phyloP scores from a whole-genome alignment of 805 yeast genomes.

The Yarrowia yakushimensis region DNA sequence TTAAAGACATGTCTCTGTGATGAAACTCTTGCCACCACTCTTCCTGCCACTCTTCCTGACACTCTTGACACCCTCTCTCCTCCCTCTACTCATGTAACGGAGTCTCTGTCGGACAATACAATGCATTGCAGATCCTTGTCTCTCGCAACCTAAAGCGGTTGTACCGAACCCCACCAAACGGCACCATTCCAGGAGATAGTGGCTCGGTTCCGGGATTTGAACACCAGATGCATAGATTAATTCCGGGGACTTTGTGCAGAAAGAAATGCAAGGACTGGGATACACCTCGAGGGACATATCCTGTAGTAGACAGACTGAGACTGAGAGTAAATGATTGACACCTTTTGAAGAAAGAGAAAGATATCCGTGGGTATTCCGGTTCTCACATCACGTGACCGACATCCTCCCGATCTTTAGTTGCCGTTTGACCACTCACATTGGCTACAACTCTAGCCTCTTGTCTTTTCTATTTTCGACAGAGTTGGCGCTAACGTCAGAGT shows the following conservation, averaged over 20 bases:
- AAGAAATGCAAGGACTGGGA: no score
- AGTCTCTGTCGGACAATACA: no score
- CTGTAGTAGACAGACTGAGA: no score
- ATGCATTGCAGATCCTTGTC: background rate
- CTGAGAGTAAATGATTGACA: no score
- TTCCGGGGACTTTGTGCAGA: background rate
- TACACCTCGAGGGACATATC: background rate
- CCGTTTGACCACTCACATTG: background rate
- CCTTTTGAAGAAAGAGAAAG: background rate
- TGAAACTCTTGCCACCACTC: no score
- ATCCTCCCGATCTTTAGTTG: background rate
- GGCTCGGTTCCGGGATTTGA: background rate
- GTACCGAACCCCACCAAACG: slow-evolving; percentile 15
- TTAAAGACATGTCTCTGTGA: no score
- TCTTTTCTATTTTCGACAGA: background rate
- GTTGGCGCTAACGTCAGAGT: background rate
- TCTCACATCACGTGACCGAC: background rate
- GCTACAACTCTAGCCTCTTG: background rate
- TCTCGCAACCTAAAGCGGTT: background rate
- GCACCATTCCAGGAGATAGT: slow-evolving; percentile 8
- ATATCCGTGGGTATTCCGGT: no score
- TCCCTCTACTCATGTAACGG: no score
- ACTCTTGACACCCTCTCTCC: no score
- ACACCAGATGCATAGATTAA: no score
- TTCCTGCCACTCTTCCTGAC: no score